Conservation (phyloP, 768 basidiomycete species). For the Ephemerocybe angulata region DNA sequence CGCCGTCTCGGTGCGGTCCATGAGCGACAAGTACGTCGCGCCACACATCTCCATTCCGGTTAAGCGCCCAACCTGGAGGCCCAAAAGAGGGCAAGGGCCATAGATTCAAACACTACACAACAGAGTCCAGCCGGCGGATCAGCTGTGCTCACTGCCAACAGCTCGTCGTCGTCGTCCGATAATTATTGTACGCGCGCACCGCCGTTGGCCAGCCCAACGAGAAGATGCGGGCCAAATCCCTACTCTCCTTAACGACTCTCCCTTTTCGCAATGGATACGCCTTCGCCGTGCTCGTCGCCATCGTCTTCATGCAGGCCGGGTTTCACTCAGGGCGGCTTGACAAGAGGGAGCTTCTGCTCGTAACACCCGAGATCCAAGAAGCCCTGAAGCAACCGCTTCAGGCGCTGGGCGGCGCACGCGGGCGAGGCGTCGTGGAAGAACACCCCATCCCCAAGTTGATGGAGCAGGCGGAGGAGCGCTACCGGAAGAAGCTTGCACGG, state of each 20-base stretch:
- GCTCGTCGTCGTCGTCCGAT: no score
- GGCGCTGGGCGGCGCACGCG: slow-evolving; percentile 1
- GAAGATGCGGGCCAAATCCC: slow-evolving; percentile 7
- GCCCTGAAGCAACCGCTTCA: neutral
- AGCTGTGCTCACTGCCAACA: no score
- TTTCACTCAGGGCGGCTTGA: slow-evolving; percentile 33
- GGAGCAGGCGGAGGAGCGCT: slow-evolving; percentile 65
- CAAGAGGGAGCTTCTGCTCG: neutral
- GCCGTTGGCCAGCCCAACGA: no score
- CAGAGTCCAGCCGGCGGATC: no score
- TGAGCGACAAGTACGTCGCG: no score
- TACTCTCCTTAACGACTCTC: slow-evolving; percentile 4
- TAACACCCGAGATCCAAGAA: neutral
- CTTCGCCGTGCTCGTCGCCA: slow-evolving; percentile 38
- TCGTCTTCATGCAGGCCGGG: slow-evolving; percentile 50
- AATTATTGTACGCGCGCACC: no score
- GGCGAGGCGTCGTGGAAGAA: slow-evolving; percentile 5
- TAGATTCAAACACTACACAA: no score
- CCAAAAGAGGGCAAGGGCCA: no score
- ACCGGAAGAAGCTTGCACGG: slow-evolving; percentile 49
- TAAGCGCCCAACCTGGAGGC: no score
- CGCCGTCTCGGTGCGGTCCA: no score
- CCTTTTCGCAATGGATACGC: slow-evolving; percentile 31
- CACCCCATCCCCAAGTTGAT: slow-evolving; percentile 83
- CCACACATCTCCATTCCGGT: no score